Conservation (phyloP, 352 stramenopile genomes). For the Globisporangium viniferum region DNA sequence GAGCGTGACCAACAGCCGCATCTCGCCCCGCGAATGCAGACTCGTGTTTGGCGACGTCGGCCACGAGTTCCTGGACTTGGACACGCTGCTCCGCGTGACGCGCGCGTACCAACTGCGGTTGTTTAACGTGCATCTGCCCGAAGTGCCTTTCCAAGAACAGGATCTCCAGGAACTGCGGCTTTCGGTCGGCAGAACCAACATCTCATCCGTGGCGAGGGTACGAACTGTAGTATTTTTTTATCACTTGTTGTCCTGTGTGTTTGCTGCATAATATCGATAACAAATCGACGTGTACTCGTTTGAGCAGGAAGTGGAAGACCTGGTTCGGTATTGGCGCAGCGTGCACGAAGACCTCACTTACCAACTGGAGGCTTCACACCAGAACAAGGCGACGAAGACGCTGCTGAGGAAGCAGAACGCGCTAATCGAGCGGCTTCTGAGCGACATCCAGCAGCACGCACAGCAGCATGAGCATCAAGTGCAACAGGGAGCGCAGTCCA, state of each 20-base stretch:
- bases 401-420: conserved; percentile 52
- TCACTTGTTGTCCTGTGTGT: background rate
- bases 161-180: conserved; percentile 48
- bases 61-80: conserved; percentile 52
- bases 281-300: background rate
- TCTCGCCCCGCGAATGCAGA: conserved; percentile 51
- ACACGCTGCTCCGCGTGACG: conserved; percentile 53
- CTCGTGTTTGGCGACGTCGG: conserved; percentile 67
- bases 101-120: conserved; percentile 55
- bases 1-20: conserved; percentile 43
- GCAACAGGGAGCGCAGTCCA: background rate
- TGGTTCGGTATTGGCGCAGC: conserved; percentile 57
- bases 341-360: conserved; percentile 42
- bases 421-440: conserved; percentile 53
- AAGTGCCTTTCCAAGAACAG: conserved; percentile 43
- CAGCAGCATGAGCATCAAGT: conserved; percentile 20
- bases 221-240: background rate
- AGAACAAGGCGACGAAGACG: conserved; percentile 61
- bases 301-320: conserved; percentile 55
- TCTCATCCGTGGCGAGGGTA: conserved; percentile 43
- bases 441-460: conserved; percentile 27
- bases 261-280: background rate
- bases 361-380: conserved; percentile 57
- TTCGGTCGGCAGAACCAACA: conserved; percentile 50
- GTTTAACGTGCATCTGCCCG: conserved; percentile 47